Evolutionary conservation across 2,329 filamentous ascomycete genomes (phyloP).

Genomic region (Coniochaeta prunicola): DNA sequence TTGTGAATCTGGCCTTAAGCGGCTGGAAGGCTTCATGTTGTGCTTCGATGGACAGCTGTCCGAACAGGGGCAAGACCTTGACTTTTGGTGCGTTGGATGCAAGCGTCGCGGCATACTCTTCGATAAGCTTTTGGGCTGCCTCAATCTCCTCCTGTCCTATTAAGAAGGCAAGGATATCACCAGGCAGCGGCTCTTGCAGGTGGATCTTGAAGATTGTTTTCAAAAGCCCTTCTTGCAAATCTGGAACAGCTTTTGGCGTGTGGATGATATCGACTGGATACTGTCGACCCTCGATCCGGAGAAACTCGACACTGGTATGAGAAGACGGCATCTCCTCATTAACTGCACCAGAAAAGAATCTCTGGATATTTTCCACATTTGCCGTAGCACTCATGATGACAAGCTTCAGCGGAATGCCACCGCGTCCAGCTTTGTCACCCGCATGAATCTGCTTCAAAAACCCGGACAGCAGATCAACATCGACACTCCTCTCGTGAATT

Average conservation of each 20-base stretch:
- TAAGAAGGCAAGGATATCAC: slow-evolving; percentile 87
- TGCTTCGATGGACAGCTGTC: slow-evolving; percentile 76
- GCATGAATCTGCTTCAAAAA: slow-evolving; percentile 75
- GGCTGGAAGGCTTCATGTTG: slow-evolving; percentile 84
- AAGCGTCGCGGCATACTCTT: slow-evolving; percentile 69
- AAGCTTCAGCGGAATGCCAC: slow-evolving; percentile 73
- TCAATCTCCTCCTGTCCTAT: slow-evolving; percentile 93
- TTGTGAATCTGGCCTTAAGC: slow-evolving; percentile 60
- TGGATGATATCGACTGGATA: slow-evolving; percentile 77
- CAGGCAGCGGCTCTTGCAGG: slow-evolving; percentile 79
- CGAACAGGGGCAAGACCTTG: slow-evolving; percentile 74
- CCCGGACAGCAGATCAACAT: slow-evolving; percentile 84
- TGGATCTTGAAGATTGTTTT: slow-evolving; percentile 84
- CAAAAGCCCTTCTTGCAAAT: slow-evolving; percentile 75
- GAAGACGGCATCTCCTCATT: background rate
- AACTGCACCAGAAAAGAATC: slow-evolving; percentile 57
- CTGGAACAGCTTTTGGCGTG: slow-evolving; percentile 64
- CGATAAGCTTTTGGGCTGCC: slow-evolving; percentile 68
- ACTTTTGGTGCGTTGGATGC: slow-evolving; percentile 68
- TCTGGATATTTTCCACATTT: slow-evolving; percentile 69
- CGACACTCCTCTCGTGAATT: slow-evolving; percentile 91
- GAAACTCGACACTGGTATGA: slow-evolving; percentile 29
- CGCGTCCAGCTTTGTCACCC: slow-evolving; percentile 54
- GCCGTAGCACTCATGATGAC: slow-evolving; percentile 97
- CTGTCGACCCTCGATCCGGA: slow-evolving; percentile 76